phyloP scores from a whole-genome alignment of 768 basidiomycete species.

The Dioszegia aurantiaca region DNA sequence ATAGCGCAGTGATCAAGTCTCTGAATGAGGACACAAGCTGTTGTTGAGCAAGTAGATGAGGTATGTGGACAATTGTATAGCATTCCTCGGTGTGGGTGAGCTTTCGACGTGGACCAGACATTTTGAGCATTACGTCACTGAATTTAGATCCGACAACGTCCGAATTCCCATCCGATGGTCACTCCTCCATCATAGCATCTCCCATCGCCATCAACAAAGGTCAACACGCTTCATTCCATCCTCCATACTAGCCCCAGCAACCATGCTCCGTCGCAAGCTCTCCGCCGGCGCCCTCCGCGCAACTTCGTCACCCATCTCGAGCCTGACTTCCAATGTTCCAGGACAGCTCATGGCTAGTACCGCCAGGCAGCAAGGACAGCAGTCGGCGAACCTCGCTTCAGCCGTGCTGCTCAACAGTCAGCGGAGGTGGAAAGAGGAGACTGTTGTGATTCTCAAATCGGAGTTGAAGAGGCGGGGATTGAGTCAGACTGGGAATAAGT shows the following conservation, averaged over 20 bases:
- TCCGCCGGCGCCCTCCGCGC: constrained; percentile 42
- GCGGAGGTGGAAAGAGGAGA: constrained; percentile 47
- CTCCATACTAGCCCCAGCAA: neutral
- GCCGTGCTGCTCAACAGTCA: constrained; percentile 44
- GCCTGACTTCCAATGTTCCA: neutral
- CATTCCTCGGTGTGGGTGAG: neutral
- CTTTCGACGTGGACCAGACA: too few species aligned
- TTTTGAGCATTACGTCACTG: neutral
- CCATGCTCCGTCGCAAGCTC: constrained; percentile 47
- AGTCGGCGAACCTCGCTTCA: constrained; percentile 38
- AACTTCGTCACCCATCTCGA: constrained; percentile 15
- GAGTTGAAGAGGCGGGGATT: constrained; percentile 46
- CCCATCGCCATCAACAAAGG: neutral
- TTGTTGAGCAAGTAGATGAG: too few species aligned
- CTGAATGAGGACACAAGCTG: neutral
- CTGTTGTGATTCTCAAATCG: constrained; percentile 42
- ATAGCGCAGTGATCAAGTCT: neutral
- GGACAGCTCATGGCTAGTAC: constrained; percentile 6
- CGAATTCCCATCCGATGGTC: constrained; percentile 22
- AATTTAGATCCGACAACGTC: constrained; percentile 3
- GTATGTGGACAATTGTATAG: neutral
- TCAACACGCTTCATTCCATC: neutral
- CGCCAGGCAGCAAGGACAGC: constrained; percentile 16
- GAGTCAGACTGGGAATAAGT: constrained; percentile 51
- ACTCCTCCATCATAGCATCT: neutral